Conservation (phyloP, 331 rosid species). For the Malus hybrid region DNA sequence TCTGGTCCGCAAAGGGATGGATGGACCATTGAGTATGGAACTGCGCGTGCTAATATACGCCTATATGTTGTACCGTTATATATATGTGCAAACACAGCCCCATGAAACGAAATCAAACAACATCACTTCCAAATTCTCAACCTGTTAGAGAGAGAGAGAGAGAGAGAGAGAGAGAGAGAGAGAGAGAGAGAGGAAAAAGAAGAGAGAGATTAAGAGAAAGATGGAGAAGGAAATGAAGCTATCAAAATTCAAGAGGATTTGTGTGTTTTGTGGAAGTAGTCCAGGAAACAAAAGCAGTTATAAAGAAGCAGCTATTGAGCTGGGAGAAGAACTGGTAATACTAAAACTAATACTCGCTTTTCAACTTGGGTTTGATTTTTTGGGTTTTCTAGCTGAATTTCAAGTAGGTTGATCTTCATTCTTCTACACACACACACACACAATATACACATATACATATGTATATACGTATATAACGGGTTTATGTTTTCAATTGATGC, state of each 20-base stretch:
- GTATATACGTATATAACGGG: not conserved
- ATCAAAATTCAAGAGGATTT: conserved; percentile 81
- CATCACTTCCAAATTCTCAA: conserved; percentile 15
- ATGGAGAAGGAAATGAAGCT: conserved; percentile 31
- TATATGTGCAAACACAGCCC: conserved; percentile 3
- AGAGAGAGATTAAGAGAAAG: conserved; percentile 26
- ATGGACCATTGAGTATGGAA: not conserved
- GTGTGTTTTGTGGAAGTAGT: conserved; percentile 96
- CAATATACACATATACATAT: not conserved
- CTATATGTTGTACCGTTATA: conserved; percentile 5
- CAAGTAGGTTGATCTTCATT: not conserved
- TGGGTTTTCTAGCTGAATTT: not conserved
- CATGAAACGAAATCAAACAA: conserved; percentile 1
- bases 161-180: no score
- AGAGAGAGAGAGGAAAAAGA: not conserved
- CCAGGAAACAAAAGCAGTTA: conserved; percentile 76
- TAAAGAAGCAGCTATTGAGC: conserved; percentile 91
- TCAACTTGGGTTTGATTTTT: not conserved
- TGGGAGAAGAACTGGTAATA: conserved; percentile 76
- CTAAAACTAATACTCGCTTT: not conserved
- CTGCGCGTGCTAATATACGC: conserved; percentile 20
- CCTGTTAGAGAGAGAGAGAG: not conserved
- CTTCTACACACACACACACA: not conserved
- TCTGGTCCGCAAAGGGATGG: not conserved
- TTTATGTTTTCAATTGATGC: not conserved